A percentile compares a stretch with the other conserved stretches of the same genome.
These are phyloP conservation scores for Paecilomyces variotii DNA, from an alignment of 2,329 filamentous ascomycete species.

Conservation along the genomic window DNA sequence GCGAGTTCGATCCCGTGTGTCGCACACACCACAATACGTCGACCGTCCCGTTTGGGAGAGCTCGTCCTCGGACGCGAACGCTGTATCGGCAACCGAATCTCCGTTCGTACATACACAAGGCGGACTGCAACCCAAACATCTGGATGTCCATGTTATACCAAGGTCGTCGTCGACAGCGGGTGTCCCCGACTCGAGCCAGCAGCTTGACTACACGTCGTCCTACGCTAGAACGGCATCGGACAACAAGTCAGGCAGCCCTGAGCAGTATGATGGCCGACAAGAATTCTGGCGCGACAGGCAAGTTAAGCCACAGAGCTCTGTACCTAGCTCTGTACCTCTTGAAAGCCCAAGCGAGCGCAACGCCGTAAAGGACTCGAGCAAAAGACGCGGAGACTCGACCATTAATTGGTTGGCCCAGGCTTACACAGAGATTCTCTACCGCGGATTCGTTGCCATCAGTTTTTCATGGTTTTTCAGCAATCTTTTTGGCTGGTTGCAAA, in stretches of 20 bases:
- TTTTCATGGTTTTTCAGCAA: background rate
- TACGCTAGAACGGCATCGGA: background rate
- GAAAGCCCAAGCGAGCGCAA: background rate
- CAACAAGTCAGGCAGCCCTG: background rate
- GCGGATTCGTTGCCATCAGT: background rate
- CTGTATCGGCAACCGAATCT: background rate
- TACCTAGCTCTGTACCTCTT: background rate
- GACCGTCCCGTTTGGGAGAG: background rate
- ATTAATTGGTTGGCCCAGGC: background rate
- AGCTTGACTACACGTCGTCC: background rate
- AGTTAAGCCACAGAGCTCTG: background rate
- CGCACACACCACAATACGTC: background rate
- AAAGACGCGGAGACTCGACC: background rate
- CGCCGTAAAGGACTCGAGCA: background rate
- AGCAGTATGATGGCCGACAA: background rate
- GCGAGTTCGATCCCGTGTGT: background rate
- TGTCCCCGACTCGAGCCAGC: background rate
- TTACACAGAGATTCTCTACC: background rate
- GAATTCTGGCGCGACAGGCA: background rate
- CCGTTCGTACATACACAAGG: background rate
- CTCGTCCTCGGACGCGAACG: background rate
- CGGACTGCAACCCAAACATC: background rate
- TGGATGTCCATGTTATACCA: background rate
- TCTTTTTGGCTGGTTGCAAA: background rate
- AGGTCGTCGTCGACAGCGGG: background rate